Conservation (phyloP, 306 rosid species). For the Alnus rubra region DNA sequence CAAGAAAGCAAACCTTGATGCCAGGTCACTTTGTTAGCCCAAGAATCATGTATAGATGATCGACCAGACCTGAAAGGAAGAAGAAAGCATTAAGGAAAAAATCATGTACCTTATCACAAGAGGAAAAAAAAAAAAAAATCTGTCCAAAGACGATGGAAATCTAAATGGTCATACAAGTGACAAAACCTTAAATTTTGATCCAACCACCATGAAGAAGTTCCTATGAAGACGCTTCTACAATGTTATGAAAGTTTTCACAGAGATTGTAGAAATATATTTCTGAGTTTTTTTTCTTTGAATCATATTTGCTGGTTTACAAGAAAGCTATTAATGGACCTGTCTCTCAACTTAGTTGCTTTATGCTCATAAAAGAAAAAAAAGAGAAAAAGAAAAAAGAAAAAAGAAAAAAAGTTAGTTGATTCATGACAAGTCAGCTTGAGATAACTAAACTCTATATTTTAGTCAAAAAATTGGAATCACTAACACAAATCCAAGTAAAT, state of each 20-base stretch:
- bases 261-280: not conserved
- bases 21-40: slow-evolving; percentile 77
- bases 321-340: not conserved
- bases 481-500: too few relatives aligned
- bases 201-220: not conserved
- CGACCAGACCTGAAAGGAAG: slow-evolving; percentile 74
- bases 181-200: not conserved
- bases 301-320: not conserved
- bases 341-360: not conserved
- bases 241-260: not conserved
- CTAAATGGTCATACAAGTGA: not conserved
- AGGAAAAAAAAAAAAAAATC: not conserved
- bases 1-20: slow-evolving; percentile 63
- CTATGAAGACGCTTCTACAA: not conserved
- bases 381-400: too few relatives aligned
- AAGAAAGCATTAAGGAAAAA: slow-evolving; percentile 18
- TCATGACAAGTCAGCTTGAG: too few relatives aligned
- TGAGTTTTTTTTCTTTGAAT: not conserved
- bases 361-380: not conserved
- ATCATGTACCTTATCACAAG: slow-evolving; percentile 7
- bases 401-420: too few relatives aligned
- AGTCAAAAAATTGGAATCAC: too few relatives aligned
- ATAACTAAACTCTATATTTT: too few relatives aligned
- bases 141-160: not conserved
- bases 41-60: slow-evolving; percentile 74